These are phyloP conservation scores for Laburnicola sp. DNA, from an alignment of 2,329 filamentous ascomycete species.

Conservation along the genomic window DNA sequence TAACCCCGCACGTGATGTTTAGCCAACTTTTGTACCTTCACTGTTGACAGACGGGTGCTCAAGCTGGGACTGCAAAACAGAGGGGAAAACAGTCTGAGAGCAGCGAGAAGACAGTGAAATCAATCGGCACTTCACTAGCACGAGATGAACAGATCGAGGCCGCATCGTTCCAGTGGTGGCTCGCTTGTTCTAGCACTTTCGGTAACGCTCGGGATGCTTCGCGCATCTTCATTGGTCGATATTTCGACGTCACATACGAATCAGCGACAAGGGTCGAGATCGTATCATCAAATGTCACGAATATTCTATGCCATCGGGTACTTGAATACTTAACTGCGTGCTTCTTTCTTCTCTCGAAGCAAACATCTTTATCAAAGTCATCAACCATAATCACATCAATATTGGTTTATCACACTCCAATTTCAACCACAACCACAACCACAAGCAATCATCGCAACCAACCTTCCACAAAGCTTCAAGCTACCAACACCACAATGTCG, in stretches of 20 bases:
- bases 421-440: background rate
- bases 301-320: background rate
- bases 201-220: slow-evolving; percentile 2
- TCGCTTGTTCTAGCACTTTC: slow-evolving; percentile 8
- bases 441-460: background rate
- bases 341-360: no score
- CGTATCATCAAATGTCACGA: background rate
- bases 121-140: no score
- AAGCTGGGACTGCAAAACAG: no score
- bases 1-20: no score
- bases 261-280: background rate
- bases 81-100: no score
- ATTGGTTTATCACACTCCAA: background rate
- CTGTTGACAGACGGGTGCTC: no score
- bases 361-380: background rate
- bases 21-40: no score
- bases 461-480: background rate
- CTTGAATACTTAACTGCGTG: no score
- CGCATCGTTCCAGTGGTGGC: background rate
- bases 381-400: background rate
- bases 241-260: background rate
- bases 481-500: slow-evolving; percentile 1
- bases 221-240: slow-evolving; percentile 4
- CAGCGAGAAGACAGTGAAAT: no score
- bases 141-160: no score